Percentiles rank a stretch among this genome's conserved stretches.
Evolutionary conservation across 768 basidiomycete species (phyloP).

Genomic region (Podaxis rugospora): DNA sequence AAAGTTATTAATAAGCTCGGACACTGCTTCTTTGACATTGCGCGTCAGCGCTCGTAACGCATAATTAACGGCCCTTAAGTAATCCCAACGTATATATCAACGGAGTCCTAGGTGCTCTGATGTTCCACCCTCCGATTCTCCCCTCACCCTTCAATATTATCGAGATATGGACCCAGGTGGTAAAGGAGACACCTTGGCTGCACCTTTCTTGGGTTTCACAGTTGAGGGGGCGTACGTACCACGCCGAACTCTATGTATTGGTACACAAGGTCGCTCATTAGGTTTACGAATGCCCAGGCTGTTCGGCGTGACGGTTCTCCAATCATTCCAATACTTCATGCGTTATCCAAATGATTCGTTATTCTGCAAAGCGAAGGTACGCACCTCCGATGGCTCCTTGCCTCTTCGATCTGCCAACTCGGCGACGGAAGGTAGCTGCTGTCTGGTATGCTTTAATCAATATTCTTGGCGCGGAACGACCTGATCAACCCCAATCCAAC

Average conservation of each 20-base stretch:
- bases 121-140: too few species aligned
- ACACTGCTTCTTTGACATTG: too few species aligned
- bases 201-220: background rate
- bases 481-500: background rate
- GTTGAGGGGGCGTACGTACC: background rate
- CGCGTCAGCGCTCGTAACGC: too few species aligned
- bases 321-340: conserved; percentile 1
- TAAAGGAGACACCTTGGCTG: background rate
- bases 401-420: background rate
- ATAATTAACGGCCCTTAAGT: too few species aligned
- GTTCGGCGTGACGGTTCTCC: background rate
- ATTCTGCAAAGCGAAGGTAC: background rate
- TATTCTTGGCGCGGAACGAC: background rate
- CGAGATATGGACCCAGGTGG: background rate
- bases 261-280: background rate
- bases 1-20: too few species aligned
- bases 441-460: background rate
- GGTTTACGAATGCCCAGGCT: background rate
- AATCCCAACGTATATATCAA: too few species aligned
- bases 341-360: background rate
- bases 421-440: background rate
- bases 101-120: too few species aligned
- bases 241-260: background rate
- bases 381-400: background rate
- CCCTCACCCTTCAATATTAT: background rate